Percentiles rank a stretch among this genome's conserved stretches.
Conservation (phyloP, 306 rosid species). For the Boehmeria nivea region DNA sequence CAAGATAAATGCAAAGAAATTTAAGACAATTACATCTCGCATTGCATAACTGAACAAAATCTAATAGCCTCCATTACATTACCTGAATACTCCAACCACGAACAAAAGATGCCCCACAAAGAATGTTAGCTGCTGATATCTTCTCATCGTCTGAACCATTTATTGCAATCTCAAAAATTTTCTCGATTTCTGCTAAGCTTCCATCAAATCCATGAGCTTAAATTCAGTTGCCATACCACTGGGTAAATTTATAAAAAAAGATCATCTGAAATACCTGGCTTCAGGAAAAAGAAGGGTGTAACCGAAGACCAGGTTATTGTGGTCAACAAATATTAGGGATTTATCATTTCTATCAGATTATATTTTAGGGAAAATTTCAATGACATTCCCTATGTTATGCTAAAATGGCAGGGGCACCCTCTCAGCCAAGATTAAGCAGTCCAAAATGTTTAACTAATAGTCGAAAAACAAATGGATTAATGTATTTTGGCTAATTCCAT, state of each 20-base stretch:
- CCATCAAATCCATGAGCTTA: slow-evolving; percentile 72
- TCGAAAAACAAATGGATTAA: no score
- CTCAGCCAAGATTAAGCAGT: no score
- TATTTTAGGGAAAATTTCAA: not conserved
- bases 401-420: no score
- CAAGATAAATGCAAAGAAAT: slow-evolving; percentile 3
- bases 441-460: no score
- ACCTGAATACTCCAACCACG: slow-evolving; percentile 99
- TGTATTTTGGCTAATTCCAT: no score
- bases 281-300: slow-evolving; percentile 41
- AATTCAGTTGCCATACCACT: slow-evolving; percentile 52
- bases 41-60: no score
- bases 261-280: slow-evolving; percentile 43
- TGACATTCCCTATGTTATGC: not conserved
- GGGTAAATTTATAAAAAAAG: slow-evolving; percentile 32
- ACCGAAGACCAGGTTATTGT: slow-evolving; percentile 32
- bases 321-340: slow-evolving; percentile 17
- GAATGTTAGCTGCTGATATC: slow-evolving; percentile 79
- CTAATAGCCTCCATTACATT: slow-evolving; percentile 5
- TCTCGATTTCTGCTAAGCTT: slow-evolving; percentile 97
- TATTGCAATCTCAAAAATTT: slow-evolving; percentile 71
- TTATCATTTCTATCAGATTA: slow-evolving; percentile 20
- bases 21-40: no score
- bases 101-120: slow-evolving; percentile 82
- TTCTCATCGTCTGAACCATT: slow-evolving; percentile 84